Evolutionary conservation across 2,329 filamentous ascomycete species (phyloP).

Genomic region (Fonsecaea multimorphosa): DNA sequence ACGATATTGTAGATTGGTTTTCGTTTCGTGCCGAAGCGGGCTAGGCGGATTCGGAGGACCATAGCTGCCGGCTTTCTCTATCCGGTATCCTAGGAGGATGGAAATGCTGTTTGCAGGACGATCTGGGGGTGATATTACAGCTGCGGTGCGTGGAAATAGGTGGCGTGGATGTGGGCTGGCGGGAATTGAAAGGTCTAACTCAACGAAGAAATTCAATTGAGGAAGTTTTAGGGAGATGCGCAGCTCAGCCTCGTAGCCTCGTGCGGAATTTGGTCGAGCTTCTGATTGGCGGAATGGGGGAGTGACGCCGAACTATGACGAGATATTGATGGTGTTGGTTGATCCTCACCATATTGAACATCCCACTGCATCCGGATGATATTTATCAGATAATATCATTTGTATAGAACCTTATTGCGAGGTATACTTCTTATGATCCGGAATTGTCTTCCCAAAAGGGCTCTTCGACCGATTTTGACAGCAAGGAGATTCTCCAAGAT

Average conservation of each 20-base stretch:
- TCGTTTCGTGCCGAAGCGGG: conserved; percentile 88
- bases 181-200: conserved; percentile 8
- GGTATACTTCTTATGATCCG: conserved; percentile 22
- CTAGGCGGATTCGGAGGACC: conserved; percentile 92
- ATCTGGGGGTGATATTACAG: neutral
- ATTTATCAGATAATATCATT: neutral
- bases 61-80: conserved; percentile 57
- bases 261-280: conserved; percentile 6
- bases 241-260: conserved; percentile 19
- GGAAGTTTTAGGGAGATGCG: conserved; percentile 5
- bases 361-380: neutral
- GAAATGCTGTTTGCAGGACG: neutral
- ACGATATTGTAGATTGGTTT: conserved; percentile 98
- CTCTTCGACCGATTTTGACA: conserved; percentile 23
- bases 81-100: neutral
- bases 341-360: neutral
- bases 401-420: conserved; percentile 1
- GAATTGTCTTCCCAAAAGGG: conserved; percentile 17
- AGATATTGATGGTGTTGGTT: conserved; percentile 12
- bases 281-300: conserved; percentile 32
- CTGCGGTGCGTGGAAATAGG: neutral
- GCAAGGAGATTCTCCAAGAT: conserved; percentile 43
- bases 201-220: conserved; percentile 15
- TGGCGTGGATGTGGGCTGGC: neutral
- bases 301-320: conserved; percentile 21